Evolutionary conservation across 345 rosid genomes (phyloP).

Genomic region (Clausena lansium): DNA sequence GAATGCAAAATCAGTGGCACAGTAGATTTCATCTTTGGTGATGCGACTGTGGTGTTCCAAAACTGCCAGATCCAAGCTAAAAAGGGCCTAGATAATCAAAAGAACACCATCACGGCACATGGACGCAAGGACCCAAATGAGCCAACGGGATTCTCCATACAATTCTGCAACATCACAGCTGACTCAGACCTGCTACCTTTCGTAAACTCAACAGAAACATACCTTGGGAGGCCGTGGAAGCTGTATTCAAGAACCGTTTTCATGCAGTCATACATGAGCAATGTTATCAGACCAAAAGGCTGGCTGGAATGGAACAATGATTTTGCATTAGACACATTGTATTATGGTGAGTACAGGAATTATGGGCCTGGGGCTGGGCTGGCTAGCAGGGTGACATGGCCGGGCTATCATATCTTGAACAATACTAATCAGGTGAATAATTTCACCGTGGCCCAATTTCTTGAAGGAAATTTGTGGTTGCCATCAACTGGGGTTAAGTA

Average conservation of each 20-base stretch:
- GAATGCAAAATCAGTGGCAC: conserved; percentile 85
- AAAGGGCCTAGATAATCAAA: conserved; percentile 65
- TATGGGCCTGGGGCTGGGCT: conserved; percentile 59
- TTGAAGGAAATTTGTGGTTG: conserved; percentile 69
- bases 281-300: conserved; percentile 56
- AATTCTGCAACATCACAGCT: conserved; percentile 70
- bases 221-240: conserved; percentile 92
- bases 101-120: conserved; percentile 80
- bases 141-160: conserved; percentile 80
- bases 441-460: conserved; percentile 64
- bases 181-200: conserved; percentile 55
- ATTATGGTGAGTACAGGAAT: conserved; percentile 71
- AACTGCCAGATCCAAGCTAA: conserved; percentile 62
- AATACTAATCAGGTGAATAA: conserved; percentile 43
- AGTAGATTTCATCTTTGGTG: conserved; percentile 84
- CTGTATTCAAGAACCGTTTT: conserved; percentile 67
- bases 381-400: conserved; percentile 64
- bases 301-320: conserved; percentile 78
- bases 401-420: conserved; percentile 58
- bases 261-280: conserved; percentile 65
- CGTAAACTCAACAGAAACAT: conserved; percentile 44
- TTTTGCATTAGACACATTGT: conserved; percentile 56
- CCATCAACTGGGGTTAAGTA: conserved; percentile 59
- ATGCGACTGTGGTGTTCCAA: conserved; percentile 69
- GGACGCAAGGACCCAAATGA: conserved; percentile 72